Base-by-base conservation (phyloP, 1,284 basidiomycete species). In the Papiliotrema terrestris region DNA sequence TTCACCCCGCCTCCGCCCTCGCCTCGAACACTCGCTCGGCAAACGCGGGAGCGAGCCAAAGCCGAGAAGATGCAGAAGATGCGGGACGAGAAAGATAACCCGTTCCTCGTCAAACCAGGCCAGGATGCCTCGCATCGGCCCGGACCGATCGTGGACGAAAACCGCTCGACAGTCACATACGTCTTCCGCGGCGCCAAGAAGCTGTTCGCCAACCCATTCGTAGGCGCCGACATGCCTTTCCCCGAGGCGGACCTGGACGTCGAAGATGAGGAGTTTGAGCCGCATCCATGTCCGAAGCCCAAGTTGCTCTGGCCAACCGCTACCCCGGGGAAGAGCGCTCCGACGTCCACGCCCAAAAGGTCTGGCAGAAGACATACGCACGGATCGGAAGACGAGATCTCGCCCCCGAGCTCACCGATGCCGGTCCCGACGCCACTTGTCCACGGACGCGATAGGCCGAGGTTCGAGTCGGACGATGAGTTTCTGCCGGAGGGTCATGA, bases 141-240 rank as follows among this genome's bases (percentile, higher is more conserved):
- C 42, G 23, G 48, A 20, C 57, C 58, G 25, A 37, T 44, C 23
- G 54, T 63, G 23, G 61, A 69, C 49, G 65, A 67, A 44, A 57
- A 61, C 47, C 51, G 57, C 29, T 62, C 63, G 2, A 66, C 68
- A 1, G 69, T 75, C 11, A 72, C 71, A 3, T 75, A 75, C 42
- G 70, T 75, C 14, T 75, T 75, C 59, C 60, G 73, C 44, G 73
- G 73, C 13, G 58, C 71, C 9, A 75, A 75, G 46, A 70, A 69
- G 48, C 61, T 69, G 1, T 75, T 71, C 52, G 68, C 68, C 43
- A 75, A 75, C 57, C 73, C 73, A 15, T 68, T 73, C 52, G 26
- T 35, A 4, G 38, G 19, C 20, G 8, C 45, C 23, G 29, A 49
- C 14, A 56, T 64, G 13, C 59, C 54, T 2, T 67, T 70, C 44